phyloP scores from a whole-genome alignment of 2,329 filamentous ascomycete genomes.

The Fusarium temperatum region DNA sequence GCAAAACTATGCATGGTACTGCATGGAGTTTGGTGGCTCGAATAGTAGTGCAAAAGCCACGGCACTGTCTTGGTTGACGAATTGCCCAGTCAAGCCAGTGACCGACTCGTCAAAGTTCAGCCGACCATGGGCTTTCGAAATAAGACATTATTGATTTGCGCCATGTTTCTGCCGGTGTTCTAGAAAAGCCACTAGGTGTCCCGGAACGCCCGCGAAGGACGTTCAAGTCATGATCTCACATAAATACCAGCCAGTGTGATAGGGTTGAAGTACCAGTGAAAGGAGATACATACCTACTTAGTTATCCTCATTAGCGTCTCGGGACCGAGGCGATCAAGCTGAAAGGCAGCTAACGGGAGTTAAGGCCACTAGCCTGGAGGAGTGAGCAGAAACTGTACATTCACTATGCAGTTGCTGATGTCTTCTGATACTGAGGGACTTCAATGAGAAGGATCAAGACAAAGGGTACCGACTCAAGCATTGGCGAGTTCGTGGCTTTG shows the following conservation, averaged over 20 bases:
- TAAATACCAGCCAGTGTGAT: background rate
- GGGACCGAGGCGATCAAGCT: background rate
- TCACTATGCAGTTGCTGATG: background rate
- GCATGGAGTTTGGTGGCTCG: conserved; percentile 6
- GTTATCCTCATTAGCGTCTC: background rate
- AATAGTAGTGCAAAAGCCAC: conserved; percentile 9
- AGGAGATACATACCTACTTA: background rate
- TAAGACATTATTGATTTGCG: conserved; percentile 2
- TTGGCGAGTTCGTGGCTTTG: background rate
- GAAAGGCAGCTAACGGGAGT: background rate
- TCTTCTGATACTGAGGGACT: background rate
- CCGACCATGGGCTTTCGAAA: background rate
- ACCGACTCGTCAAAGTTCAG: conserved; percentile 3
- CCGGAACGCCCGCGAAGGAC: background rate
- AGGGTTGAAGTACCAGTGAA: background rate
- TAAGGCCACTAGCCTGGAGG: background rate
- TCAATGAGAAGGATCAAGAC: background rate
- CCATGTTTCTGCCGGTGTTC: conserved; percentile 26
- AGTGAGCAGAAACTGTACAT: background rate
- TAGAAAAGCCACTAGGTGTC: conserved; percentile 13
- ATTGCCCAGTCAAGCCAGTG: background rate
- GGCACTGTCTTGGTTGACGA: background rate
- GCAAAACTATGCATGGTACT: background rate
- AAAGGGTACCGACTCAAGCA: background rate
- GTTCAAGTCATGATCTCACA: background rate